phyloP scores from a whole-genome alignment of 164 flowering plant species.

The Berberis vulgaris region DNA sequence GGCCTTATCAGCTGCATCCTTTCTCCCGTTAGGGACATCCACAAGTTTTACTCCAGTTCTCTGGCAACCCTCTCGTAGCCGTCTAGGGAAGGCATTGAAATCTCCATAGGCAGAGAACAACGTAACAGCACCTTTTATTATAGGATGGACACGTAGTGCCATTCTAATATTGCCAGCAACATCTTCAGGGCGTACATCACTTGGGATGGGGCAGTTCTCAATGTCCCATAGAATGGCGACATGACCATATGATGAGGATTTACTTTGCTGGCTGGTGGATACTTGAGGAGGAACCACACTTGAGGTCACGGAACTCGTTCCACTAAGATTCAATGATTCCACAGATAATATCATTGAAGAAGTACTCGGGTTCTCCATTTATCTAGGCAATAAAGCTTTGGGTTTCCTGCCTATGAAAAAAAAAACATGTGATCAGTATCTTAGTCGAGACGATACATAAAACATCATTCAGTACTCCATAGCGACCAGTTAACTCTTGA shows the following conservation, averaged over 20 bases:
- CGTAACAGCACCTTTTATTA: slow-evolving; percentile 70
- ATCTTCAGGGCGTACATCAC: slow-evolving; percentile 90
- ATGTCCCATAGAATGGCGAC: slow-evolving; percentile 95
- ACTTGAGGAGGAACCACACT: slow-evolving; percentile 18
- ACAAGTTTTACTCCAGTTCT: slow-evolving; percentile 92
- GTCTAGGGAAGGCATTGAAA: slow-evolving; percentile 83
- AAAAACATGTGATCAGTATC: background rate
- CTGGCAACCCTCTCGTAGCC: slow-evolving; percentile 92
- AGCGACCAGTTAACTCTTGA: no score
- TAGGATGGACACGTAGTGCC: slow-evolving; percentile 83
- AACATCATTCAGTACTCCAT: no score
- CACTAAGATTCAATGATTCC: slow-evolving; percentile 10
- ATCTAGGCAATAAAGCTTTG: slow-evolving; percentile 5
- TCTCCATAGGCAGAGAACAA: slow-evolving; percentile 91
- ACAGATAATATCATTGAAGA: slow-evolving; percentile 9
- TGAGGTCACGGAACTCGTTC: slow-evolving; percentile 11
- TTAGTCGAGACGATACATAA: no score
- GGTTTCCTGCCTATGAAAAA: slow-evolving; percentile 10
- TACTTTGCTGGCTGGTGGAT: slow-evolving; percentile 24
- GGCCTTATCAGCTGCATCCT: slow-evolving; percentile 98
- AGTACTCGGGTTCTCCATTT: slow-evolving; percentile 9
- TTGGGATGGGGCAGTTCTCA: slow-evolving; percentile 91
- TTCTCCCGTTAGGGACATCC: slow-evolving; percentile 95
- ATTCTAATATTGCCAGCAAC: slow-evolving; percentile 88
- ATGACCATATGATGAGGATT: slow-evolving; percentile 35